phyloP scores from a whole-genome alignment of 2,329 filamentous ascomycete species.

The Aspergillus sp. region DNA sequence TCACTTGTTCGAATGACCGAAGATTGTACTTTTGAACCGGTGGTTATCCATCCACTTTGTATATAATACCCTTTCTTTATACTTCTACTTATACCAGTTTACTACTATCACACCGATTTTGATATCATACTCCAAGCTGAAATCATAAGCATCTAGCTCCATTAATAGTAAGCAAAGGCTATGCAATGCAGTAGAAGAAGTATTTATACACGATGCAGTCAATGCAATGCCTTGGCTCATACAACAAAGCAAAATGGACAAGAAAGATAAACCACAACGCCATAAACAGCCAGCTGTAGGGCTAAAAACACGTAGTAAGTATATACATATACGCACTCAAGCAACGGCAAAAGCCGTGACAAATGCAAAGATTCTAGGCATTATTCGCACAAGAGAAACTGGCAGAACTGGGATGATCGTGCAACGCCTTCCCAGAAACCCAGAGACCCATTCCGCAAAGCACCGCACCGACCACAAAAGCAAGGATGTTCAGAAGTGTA shows the following conservation, averaged over 20 bases:
- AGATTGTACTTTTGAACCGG: not conserved
- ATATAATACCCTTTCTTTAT: not conserved
- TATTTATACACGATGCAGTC: constrained; percentile 2
- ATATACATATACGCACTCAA: not conserved
- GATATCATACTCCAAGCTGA: not conserved
- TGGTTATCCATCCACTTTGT: not conserved
- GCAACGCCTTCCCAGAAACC: constrained; percentile 35
- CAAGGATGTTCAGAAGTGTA: constrained; percentile 26
- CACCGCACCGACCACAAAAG: constrained; percentile 22
- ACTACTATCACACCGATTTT: not conserved
- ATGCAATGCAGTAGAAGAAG: constrained; percentile 2
- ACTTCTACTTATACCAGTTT: not conserved
- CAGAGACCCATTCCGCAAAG: constrained; percentile 36
- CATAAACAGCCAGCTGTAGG: not conserved
- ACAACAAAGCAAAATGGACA: not conserved
- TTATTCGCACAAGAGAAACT: constrained; percentile 36
- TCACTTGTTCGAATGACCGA: not conserved
- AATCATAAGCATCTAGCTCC: not conserved
- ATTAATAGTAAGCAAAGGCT: not conserved
- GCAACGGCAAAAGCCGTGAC: too few relatives aligned
- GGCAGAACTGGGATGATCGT: constrained; percentile 29
- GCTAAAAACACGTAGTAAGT: constrained; percentile 3
- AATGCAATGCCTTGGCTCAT: not conserved
- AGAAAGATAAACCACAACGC: not conserved
- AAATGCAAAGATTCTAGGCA: constrained; percentile 5